Conservation (phyloP, 257 asterid genomes). For the Solanum chaucha region DNA sequence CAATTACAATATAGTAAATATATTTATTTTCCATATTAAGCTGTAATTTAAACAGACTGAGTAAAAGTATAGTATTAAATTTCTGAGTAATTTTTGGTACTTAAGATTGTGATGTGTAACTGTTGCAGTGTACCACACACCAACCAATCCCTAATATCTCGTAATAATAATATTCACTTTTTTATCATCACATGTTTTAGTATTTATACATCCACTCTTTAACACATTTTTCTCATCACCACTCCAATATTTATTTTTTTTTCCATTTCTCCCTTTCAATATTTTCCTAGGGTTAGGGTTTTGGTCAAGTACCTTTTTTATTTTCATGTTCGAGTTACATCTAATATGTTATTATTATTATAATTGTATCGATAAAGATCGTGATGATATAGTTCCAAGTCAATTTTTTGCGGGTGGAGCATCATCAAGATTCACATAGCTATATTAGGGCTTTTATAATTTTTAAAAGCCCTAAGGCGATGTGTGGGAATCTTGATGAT, state of each 20-base stretch:
- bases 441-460: slow-evolving; percentile 12
- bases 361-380: neutral
- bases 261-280: neutral
- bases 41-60: neutral
- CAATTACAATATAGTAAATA: neutral
- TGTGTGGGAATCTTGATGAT: slow-evolving; percentile 69
- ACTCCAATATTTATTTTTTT: neutral
- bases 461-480: neutral
- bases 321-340: neutral
- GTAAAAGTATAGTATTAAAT: neutral
- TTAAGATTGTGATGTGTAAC: slow-evolving; percentile 48
- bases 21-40: slow-evolving; percentile 4
- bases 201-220: neutral
- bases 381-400: slow-evolving; percentile 4
- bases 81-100: slow-evolving; percentile 5
- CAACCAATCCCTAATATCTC: slow-evolving; percentile 26
- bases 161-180: slow-evolving; percentile 20
- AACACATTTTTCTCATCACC: neutral
- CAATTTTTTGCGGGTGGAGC: slow-evolving; percentile 48
- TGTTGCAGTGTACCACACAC: slow-evolving; percentile 15
- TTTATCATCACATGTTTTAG: slow-evolving; percentile 1
- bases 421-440: slow-evolving; percentile 64
- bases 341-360: neutral
- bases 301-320: neutral
- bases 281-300: neutral